Evolutionary conservation across 192 early-diverging fungal genomes (phyloP).

Genomic region (Thoreauomyces humboldtii): DNA sequence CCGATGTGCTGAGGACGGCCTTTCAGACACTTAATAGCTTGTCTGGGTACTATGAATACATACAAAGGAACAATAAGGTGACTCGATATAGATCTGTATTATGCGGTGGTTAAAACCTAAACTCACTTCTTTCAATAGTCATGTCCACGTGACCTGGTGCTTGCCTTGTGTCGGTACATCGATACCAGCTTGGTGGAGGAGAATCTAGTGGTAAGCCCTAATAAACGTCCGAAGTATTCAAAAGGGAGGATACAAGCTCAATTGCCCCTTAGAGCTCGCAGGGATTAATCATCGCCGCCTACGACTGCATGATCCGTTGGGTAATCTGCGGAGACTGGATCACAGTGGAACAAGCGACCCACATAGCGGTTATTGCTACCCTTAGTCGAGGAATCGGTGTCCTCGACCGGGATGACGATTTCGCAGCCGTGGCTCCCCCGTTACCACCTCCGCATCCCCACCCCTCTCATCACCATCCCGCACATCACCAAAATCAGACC

Average conservation of each 20-base stretch:
- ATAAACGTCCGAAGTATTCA: too few relatives aligned
- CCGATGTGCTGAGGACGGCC: constrained; percentile 32
- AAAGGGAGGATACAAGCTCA: too few relatives aligned
- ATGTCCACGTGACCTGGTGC: constrained; percentile 64
- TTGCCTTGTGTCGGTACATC: constrained; percentile 70
- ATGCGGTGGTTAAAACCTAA: not conserved
- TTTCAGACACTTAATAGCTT: constrained; percentile 35
- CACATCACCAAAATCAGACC: too few relatives aligned
- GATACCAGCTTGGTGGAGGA: constrained; percentile 59
- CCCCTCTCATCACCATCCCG: not conserved
- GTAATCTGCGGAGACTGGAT: constrained; percentile 75
- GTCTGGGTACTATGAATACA: constrained; percentile 52
- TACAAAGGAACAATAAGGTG: constrained; percentile 66
- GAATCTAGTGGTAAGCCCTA: constrained; percentile 50
- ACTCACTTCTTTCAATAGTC: constrained; percentile 40
- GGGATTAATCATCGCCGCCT: constrained; percentile 63
- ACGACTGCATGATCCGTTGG: constrained; percentile 77
- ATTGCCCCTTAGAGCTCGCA: constrained; percentile 43
- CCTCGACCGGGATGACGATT: constrained; percentile 57
- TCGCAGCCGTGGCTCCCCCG: constrained; percentile 26
- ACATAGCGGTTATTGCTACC: constrained; percentile 63
- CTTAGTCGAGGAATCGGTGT: constrained; percentile 70
- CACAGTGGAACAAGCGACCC: constrained; percentile 65
- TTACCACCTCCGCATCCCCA: not conserved
- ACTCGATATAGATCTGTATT: constrained; percentile 40